phyloP scores from a whole-genome alignment of 1,139 yeast genomes.

The Pichia sp. region DNA sequence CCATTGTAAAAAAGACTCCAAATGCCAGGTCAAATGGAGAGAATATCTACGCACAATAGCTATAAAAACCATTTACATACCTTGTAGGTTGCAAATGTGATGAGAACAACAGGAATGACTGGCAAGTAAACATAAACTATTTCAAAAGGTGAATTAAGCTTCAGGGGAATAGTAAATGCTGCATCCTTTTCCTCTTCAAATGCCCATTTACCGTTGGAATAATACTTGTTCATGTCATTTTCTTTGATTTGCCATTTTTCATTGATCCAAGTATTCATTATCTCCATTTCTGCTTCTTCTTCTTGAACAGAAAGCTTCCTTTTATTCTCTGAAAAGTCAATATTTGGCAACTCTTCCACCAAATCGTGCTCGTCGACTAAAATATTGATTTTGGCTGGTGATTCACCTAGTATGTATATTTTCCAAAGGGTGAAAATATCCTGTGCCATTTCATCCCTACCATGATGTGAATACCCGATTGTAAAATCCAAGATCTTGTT shows the following conservation, averaged over 20 bases:
- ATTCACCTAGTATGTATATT: constrained; percentile 59
- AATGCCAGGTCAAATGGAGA: too few species aligned
- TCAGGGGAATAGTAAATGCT: constrained; percentile 12
- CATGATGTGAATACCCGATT: constrained; percentile 69
- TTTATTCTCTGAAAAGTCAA: constrained; percentile 30
- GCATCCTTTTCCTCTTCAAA: constrained; percentile 18
- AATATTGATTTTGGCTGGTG: constrained; percentile 60
- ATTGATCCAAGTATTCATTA: constrained; percentile 70
- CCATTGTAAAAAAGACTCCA: too few species aligned
- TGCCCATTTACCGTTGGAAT: constrained; percentile 47
- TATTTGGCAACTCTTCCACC: constrained; percentile 47
- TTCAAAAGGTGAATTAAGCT: not conserved
- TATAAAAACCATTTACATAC: not conserved
- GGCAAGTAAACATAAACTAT: not conserved
- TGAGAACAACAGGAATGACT: not conserved
- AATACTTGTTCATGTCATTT: constrained; percentile 50
- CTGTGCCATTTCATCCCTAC: constrained; percentile 63
- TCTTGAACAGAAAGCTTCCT: constrained; percentile 26
- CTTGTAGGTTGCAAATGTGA: not conserved
- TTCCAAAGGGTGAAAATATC: constrained; percentile 58
- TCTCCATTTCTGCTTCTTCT: constrained; percentile 32
- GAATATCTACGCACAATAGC: too few species aligned
- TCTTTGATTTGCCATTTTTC: constrained; percentile 80
- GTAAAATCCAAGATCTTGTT: constrained; percentile 77
- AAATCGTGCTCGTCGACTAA: constrained; percentile 53